Evolutionary conservation across 2,329 filamentous ascomycete species (phyloP), one percentile per base, ranked within the genome.

Genomic region (Dothiorella sarmentorum): DNA sequence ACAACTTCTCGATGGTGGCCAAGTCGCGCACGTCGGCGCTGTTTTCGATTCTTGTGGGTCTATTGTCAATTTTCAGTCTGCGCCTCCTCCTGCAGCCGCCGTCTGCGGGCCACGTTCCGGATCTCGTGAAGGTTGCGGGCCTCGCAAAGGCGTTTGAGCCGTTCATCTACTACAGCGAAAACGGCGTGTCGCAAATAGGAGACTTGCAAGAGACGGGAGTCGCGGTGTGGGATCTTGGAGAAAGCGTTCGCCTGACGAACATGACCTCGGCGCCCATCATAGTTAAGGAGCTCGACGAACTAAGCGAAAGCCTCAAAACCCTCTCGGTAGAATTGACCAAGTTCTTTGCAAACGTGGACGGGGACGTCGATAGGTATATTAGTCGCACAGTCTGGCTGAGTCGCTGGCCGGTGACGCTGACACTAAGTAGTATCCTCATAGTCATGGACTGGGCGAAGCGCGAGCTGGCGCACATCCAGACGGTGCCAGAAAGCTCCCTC

Each of bases 381-480:
- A 56, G 47, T 31, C 55, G 42, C 27, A 20, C 56, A 63, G 55
- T 51, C 18, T 43, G 42, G 18, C 35, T 58, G 24, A 38, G 26
- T 45, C 43, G 29, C 43, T 37, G 55, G 55, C 55, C 55, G 42
- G 67, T 63, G 60, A 53, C 58, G 53, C 61, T 67, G 42, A 62
- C 42, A 24, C 60, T 69, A 51, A 52, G 18, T 67, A 87, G 88
- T 61, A 96, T 97, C 64, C 81, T 97, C 33, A 88, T 94, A 61
- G 91, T 95, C 53, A 97, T 97, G 91, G 91, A 96, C 70, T 97
- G 93, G 93, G 90, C 91, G 13, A 88, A 88, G 68, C 86, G 91
- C 63, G 91, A 97, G 72, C 83, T 97, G 13, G 80, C 85, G 61
- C 85, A 86, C 44, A 77, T 94, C 59, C 83, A 85, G 61, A 79